Evolutionary conservation across 768 basidiomycete genomes (phyloP).

Genomic region (Cystofilobasidium bisporidii): DNA sequence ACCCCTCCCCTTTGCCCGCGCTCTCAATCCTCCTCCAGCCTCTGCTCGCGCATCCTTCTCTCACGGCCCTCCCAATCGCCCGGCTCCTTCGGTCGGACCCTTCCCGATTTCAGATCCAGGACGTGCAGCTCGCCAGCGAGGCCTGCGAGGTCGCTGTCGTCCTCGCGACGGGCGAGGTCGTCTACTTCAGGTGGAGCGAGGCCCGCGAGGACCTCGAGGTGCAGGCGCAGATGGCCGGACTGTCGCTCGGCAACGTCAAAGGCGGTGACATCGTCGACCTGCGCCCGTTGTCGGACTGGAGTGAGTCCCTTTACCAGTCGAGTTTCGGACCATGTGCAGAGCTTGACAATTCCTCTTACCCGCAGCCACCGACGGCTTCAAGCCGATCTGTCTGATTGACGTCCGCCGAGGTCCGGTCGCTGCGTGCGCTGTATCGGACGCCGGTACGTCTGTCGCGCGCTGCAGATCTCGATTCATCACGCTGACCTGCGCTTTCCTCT

Average conservation of each 20-base stretch:
- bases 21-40: slow-evolving; percentile 54
- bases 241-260: not conserved
- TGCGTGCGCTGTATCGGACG: slow-evolving; percentile 58
- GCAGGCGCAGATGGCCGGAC: not conserved
- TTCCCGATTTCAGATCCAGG: slow-evolving; percentile 38
- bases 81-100: slow-evolving; percentile 36
- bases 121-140: slow-evolving; percentile 39
- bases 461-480: not conserved
- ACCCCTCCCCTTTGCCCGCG: slow-evolving; percentile 55
- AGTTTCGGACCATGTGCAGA: not conserved
- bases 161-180: slow-evolving; percentile 41
- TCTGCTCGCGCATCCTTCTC: slow-evolving; percentile 42
- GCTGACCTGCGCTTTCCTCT: slow-evolving; percentile 13
- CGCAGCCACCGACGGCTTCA: slow-evolving; percentile 44
- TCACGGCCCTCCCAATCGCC: slow-evolving; percentile 35
- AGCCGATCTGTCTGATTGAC: slow-evolving; percentile 54
- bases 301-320: not conserved
- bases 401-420: slow-evolving; percentile 47
- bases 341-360: not conserved
- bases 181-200: slow-evolving; percentile 29
- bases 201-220: not conserved
- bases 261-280: not conserved
- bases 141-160: slow-evolving; percentile 41
- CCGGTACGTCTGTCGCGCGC: slow-evolving; percentile 49
- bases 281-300: not conserved